Conservation (phyloP, 495 filamentous ascomycete species). For the Hyaloscypha variabilis region DNA sequence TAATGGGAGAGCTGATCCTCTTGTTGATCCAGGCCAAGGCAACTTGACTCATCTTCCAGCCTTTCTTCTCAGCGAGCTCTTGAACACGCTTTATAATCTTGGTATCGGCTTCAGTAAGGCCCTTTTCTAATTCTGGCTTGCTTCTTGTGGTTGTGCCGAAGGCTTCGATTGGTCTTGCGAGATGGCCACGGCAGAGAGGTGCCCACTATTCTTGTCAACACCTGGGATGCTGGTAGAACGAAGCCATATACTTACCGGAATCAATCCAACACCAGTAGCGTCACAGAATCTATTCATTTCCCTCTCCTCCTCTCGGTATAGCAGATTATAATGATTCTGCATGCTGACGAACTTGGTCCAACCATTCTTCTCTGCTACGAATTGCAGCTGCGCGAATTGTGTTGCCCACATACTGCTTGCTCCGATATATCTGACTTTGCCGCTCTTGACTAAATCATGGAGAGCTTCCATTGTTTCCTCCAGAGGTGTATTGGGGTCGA, state of each 20-base stretch:
- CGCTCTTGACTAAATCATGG: conserved; percentile 65
- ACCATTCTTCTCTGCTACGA: conserved; percentile 60
- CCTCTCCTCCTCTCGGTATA: conserved; percentile 77
- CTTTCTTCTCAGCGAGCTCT: conserved; percentile 60
- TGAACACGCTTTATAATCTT: conserved; percentile 60
- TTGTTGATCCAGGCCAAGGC: conserved; percentile 62
- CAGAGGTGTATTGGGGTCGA: conserved; percentile 55
- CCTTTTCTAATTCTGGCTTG: conserved; percentile 15
- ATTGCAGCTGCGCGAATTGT: conserved; percentile 68
- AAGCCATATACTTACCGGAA: conserved; percentile 19
- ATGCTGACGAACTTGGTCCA: conserved; percentile 79
- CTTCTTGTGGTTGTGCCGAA: conserved; percentile 18
- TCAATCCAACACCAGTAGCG: conserved; percentile 63
- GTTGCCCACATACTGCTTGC: conserved; percentile 69
- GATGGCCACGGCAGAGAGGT: conserved; percentile 58
- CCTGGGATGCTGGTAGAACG: background rate
- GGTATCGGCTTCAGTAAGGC: conserved; percentile 19
- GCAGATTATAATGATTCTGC: conserved; percentile 76
- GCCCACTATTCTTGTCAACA: conserved; percentile 21
- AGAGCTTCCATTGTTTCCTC: conserved; percentile 79
- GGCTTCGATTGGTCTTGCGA: conserved; percentile 42
- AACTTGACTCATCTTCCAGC: conserved; percentile 60
- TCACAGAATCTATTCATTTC: conserved; percentile 78
- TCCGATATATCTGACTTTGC: conserved; percentile 76
- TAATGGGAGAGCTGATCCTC: conserved; percentile 54